phyloP scores from a whole-genome alignment of 345 rosid species.

The Raphanus sativus region DNA sequence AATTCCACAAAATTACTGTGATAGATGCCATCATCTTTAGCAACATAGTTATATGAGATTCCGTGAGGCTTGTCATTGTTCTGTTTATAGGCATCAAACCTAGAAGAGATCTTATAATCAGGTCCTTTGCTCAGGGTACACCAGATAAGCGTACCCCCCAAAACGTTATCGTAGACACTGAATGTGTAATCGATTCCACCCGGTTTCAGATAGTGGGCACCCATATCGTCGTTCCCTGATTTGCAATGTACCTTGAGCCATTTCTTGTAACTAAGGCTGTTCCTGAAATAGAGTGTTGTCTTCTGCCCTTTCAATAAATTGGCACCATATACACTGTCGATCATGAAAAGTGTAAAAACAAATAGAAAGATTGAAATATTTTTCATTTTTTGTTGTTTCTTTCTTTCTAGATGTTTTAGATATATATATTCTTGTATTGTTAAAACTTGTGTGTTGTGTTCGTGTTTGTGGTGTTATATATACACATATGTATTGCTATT shows the following conservation, averaged over 20 bases:
- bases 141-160: not conserved
- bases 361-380: slow-evolving; percentile 10
- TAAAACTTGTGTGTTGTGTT: not conserved
- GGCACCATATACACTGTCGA: slow-evolving; percentile 1
- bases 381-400: slow-evolving; percentile 15
- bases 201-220: not conserved
- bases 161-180: not conserved
- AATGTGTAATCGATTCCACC: not conserved
- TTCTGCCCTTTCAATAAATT: not conserved
- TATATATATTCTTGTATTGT: not conserved
- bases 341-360: slow-evolving; percentile 21
- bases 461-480: not conserved
- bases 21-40: slow-evolving; percentile 25
- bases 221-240: not conserved
- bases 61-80: not conserved
- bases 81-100: slow-evolving; percentile 14
- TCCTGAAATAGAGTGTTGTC: not conserved
- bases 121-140: slow-evolving; percentile 25
- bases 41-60: not conserved
- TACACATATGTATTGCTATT: not conserved
- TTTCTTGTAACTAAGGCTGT: slow-evolving; percentile 8
- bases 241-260: slow-evolving; percentile 29
- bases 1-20: not conserved
- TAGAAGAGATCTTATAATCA: not conserved
- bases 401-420: not conserved